These are phyloP conservation scores for Vitis rotundifolia DNA, from an alignment of 164 flowering plant genomes.

Conservation along the genomic window DNA sequence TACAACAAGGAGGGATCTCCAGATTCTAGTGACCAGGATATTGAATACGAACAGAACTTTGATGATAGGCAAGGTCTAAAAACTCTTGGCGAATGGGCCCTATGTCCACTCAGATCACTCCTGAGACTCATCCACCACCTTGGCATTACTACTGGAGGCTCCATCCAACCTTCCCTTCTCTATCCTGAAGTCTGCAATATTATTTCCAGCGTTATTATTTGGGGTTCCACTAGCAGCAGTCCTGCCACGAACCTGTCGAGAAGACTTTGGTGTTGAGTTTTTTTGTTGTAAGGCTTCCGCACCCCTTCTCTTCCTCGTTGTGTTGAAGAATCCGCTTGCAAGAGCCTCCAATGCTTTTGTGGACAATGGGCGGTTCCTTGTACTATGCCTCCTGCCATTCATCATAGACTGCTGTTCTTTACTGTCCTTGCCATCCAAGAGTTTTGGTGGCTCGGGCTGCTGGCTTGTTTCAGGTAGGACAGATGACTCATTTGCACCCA, in stretches of 20 bases:
- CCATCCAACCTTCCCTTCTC: constrained; percentile 4
- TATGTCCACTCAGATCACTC: neutral
- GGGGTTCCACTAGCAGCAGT: constrained; percentile 2
- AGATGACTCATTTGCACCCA: constrained; percentile 5
- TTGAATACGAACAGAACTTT: neutral
- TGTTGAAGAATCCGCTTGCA: constrained; percentile 19
- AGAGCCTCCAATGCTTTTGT: constrained; percentile 44
- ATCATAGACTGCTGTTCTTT: constrained; percentile 11
- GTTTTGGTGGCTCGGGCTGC: constrained; percentile 14
- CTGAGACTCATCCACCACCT: constrained; percentile 6
- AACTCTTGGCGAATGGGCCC: neutral
- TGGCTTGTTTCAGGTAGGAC: constrained; percentile 11
- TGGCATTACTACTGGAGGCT: neutral
- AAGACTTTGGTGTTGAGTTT: constrained; percentile 12
- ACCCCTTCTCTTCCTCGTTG: constrained; percentile 22
- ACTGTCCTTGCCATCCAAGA: constrained; percentile 3
- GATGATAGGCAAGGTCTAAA: neutral
- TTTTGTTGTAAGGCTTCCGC: constrained; percentile 4
- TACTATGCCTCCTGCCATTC: constrained; percentile 37
- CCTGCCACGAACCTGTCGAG: constrained; percentile 9
- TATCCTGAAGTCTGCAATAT: constrained; percentile 1
- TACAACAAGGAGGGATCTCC: neutral
- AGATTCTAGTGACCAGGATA: neutral
- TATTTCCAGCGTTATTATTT: constrained; percentile 2
- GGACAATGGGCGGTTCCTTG: constrained; percentile 46